A percentile compares a stretch with the other conserved stretches of the same genome.
phyloP scores from a whole-genome alignment of 2,329 filamentous ascomycete genomes.

The Penicillium expansum region DNA sequence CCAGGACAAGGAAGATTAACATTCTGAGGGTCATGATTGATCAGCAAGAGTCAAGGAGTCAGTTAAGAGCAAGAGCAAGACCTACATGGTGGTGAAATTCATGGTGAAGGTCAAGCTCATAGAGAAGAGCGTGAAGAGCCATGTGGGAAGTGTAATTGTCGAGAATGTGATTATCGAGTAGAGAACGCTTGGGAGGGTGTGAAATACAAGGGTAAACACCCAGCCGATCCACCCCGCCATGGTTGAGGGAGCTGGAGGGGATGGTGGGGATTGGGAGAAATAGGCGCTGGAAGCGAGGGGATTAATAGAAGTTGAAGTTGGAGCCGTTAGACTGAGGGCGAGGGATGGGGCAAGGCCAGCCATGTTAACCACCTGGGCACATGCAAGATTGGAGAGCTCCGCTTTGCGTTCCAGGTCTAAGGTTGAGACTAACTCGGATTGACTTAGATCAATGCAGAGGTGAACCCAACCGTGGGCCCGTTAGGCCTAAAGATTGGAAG shows the following conservation, averaged over 20 bases:
- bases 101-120: slow-evolving; percentile 95
- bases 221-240: slow-evolving; percentile 49
- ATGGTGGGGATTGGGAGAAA: slow-evolving; percentile 24
- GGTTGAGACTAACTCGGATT: slow-evolving; percentile 1
- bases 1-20: slow-evolving; percentile 70
- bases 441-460: slow-evolving; percentile 2
- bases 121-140: slow-evolving; percentile 85
- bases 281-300: slow-evolving; percentile 18
- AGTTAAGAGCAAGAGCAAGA: slow-evolving; percentile 1
- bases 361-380: slow-evolving; percentile 15
- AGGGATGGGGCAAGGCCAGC: slow-evolving; percentile 20
- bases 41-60: slow-evolving; percentile 7
- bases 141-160: slow-evolving; percentile 83
- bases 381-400: slow-evolving; percentile 13
- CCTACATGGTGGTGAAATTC: slow-evolving; percentile 94
- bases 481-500: not conserved
- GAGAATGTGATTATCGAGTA: slow-evolving; percentile 83
- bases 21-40: slow-evolving; percentile 51
- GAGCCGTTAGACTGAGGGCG: slow-evolving; percentile 20
- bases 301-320: slow-evolving; percentile 13
- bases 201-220: slow-evolving; percentile 49
- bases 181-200: slow-evolving; percentile 56
- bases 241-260: slow-evolving; percentile 32
- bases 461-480: slow-evolving; percentile 4
- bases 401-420: slow-evolving; percentile 10